Base-by-base conservation (phyloP, 2,329 filamentous ascomycete species). In the Arthrobotrys megalospora region DNA sequence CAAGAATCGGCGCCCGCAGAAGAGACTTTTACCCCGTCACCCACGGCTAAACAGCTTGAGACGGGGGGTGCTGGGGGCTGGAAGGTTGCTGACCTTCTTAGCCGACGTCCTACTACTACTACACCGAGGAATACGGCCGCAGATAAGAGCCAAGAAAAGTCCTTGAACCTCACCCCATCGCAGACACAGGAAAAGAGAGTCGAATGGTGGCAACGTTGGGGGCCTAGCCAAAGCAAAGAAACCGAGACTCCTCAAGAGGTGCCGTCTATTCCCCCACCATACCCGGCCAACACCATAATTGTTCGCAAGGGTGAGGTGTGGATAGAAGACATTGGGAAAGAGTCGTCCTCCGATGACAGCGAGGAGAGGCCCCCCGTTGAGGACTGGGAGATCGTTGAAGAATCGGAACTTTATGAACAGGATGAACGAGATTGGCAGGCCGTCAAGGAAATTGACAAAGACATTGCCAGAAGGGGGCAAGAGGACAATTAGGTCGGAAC, bases 381-480 rank as follows among this genome's bases (percentile, higher is more conserved):
- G n/a, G 72, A 52, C 14, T 76, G 72, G 72, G 72, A 76, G 12
- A 16, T 76, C 0, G 50, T 76, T n/a, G 65, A 70, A 11, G 72
- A 76, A 41, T 36, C 47, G 16, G 72, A 76, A 12, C 38, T 43
- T 21, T 76, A 76, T 19, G 72, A 76, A n/a, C 72, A 76, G 28
- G 72, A 76, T 38, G 72, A 76, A 11, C 38, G 34, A 4, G 72
- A 69, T 38, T 76, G 65, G 58, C 5, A 41, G 5, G 65, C 55
- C 19, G 72, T 76, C 7, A 76, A 70, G 36, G 43, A 58, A 21
- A 41, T 76, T 32, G 72, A 76, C 52, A 69, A 48, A n/a, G 53
- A 69, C 50, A 55, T 69, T 32, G 53, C 64, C 5, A 50, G 8
- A 24, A 60, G 55, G 34, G 36, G 24, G 43, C 36, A 12, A 5